Conservation (phyloP, 2,329 filamentous ascomycete species). For the Juglanconis oblonga region DNA sequence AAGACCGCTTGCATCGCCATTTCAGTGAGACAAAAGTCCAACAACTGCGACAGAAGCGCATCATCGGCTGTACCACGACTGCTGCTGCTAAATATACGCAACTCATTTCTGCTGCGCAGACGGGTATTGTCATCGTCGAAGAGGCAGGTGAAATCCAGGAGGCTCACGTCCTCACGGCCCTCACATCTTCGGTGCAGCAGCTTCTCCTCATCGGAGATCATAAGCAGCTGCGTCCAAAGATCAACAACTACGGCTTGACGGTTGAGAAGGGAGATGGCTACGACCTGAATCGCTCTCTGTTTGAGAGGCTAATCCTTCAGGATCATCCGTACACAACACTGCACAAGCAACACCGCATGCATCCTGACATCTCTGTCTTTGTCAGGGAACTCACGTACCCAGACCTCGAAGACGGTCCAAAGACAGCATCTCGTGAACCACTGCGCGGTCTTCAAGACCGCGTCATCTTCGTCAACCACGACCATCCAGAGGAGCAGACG, state of each 20-base stretch:
- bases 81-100: conserved; percentile 61
- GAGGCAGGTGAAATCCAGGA: conserved; percentile 74
- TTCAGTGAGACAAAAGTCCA: conserved; percentile 39
- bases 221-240: conserved; percentile 68
- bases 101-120: conserved; percentile 50
- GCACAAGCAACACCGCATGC: conserved; percentile 64
- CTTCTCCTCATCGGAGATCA: conserved; percentile 72
- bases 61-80: conserved; percentile 72
- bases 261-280: conserved; percentile 64
- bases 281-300: conserved; percentile 65
- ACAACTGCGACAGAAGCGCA: conserved; percentile 49
- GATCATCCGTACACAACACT: conserved; percentile 54
- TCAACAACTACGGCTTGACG: conserved; percentile 57
- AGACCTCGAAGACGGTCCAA: conserved; percentile 51
- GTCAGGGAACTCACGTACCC: conserved; percentile 60
- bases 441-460: conserved; percentile 57
- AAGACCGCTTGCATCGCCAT: conserved; percentile 40
- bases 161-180: conserved; percentile 60
- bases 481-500: conserved; percentile 47
- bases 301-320: conserved; percentile 63
- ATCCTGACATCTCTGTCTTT: conserved; percentile 62
- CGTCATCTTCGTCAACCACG: conserved; percentile 67
- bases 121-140: conserved; percentile 64
- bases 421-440: conserved; percentile 42
- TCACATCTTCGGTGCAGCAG: conserved; percentile 56